Conservation (phyloP, 129 eudicot genomes). For the Pulicaria dysenterica region DNA sequence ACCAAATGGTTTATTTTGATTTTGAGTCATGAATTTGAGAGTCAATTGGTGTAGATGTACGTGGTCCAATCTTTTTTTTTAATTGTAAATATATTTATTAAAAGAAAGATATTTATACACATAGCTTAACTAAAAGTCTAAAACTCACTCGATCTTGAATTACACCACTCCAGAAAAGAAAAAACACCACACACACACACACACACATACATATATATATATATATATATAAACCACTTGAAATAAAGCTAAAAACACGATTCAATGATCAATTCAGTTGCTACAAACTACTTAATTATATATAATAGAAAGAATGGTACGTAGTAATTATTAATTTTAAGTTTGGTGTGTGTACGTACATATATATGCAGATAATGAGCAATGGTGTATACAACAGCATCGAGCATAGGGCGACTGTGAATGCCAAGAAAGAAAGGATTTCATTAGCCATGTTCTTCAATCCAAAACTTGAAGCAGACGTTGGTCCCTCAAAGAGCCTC, state of each 20-base stretch:
- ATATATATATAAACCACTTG: too few relatives aligned
- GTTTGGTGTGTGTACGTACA: background rate
- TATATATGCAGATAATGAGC: slow-evolving; percentile 40
- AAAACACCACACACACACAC: too few relatives aligned
- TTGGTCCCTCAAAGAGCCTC: slow-evolving; percentile 44
- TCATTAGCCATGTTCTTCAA: slow-evolving; percentile 45
- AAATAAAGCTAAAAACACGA: too few relatives aligned
- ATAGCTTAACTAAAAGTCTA: too few relatives aligned
- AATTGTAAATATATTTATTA: slow-evolving; percentile 4
- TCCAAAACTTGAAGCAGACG: slow-evolving; percentile 44
- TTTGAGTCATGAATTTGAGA: background rate
- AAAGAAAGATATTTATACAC: too few relatives aligned
- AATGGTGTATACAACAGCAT: slow-evolving; percentile 44
- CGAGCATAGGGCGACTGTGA: slow-evolving; percentile 46
- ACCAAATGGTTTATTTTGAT: background rate
- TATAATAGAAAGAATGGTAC: too few relatives aligned
- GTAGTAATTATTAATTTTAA: background rate
- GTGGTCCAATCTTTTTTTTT: background rate
- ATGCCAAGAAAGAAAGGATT: slow-evolving; percentile 36
- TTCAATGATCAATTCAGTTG: too few relatives aligned
- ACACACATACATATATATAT: too few relatives aligned
- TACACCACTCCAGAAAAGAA: too few relatives aligned
- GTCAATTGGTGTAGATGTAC: background rate
- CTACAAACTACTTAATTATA: too few relatives aligned
- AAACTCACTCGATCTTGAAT: too few relatives aligned